Percentiles rank a stretch among this genome's conserved stretches.
Evolutionary conservation across 176 grass and related monocot species (phyloP).

Genomic region (Coix lacrymajobi): DNA sequence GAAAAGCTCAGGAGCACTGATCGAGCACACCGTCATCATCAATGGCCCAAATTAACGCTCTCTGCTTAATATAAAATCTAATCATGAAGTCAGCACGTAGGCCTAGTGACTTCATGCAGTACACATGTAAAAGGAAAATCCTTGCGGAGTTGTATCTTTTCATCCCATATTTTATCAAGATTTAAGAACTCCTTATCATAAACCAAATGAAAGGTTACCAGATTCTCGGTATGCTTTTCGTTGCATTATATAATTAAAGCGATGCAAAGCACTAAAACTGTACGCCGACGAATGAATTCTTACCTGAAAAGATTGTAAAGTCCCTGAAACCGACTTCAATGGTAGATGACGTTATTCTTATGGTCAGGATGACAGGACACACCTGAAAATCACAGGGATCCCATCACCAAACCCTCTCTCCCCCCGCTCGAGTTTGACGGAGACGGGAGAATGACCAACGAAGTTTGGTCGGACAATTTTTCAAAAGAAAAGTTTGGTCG

Average conservation of each 20-base stretch:
- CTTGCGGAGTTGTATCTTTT: neutral
- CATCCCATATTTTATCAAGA: neutral
- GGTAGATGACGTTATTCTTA: neutral
- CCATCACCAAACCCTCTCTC: neutral
- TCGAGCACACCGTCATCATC: neutral
- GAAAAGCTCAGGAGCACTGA: neutral
- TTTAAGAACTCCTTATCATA: neutral
- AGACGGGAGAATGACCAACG: neutral
- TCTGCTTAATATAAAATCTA: neutral
- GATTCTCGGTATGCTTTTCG: neutral
- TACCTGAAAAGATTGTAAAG: neutral
- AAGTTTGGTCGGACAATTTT: neutral
- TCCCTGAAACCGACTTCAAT: neutral
- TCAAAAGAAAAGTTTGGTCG: neutral
- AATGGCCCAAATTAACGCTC: neutral
- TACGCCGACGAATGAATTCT: neutral
- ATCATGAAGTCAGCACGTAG: neutral
- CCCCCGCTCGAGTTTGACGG: neutral
- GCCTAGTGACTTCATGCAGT: neutral
- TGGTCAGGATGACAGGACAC: neutral
- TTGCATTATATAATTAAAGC: neutral
- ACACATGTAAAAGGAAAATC: neutral
- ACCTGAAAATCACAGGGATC: neutral
- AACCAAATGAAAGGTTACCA: neutral
- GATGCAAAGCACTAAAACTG: neutral